Conservation (phyloP, 768 basidiomycete genomes). For the Boletus speciosus region DNA sequence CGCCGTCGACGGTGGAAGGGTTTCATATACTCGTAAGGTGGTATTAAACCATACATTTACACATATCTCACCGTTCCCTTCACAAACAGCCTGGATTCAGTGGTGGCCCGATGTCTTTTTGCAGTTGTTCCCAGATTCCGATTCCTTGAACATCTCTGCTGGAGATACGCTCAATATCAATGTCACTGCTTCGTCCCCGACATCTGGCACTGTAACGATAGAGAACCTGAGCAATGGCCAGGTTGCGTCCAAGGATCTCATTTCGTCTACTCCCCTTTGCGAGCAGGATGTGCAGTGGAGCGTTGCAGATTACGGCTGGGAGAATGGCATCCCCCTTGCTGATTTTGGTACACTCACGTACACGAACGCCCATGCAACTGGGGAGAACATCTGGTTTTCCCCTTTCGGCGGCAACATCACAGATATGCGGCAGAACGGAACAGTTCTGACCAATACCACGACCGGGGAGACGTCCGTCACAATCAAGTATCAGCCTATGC, state of each 20-base stretch:
- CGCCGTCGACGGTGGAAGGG: background rate
- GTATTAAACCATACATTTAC: no score
- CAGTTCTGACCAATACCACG: no score
- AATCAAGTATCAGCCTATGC: no score
- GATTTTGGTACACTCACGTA: conserved; percentile 7
- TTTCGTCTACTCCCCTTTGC: background rate
- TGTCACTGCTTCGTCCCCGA: background rate
- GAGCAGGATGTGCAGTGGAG: conserved; percentile 6
- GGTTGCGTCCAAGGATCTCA: background rate
- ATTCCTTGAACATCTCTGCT: background rate
- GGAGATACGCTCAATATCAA: conserved; percentile 3
- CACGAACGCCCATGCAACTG: background rate
- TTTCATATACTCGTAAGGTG: background rate
- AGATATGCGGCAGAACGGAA: no score
- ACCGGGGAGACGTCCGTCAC: no score
- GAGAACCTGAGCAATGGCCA: background rate
- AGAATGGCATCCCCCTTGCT: background rate
- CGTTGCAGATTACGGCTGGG: background rate
- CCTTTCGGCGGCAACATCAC: no score
- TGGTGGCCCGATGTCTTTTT: no score
- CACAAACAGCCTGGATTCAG: background rate
- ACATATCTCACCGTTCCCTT: background rate
- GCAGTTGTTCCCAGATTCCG: background rate
- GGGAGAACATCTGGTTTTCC: no score
- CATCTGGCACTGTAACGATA: background rate